Evolutionary conservation across 345 rosid genomes (phyloP), one percentile per base, ranked within the genome.

Genomic region (Salix viminalis): DNA sequence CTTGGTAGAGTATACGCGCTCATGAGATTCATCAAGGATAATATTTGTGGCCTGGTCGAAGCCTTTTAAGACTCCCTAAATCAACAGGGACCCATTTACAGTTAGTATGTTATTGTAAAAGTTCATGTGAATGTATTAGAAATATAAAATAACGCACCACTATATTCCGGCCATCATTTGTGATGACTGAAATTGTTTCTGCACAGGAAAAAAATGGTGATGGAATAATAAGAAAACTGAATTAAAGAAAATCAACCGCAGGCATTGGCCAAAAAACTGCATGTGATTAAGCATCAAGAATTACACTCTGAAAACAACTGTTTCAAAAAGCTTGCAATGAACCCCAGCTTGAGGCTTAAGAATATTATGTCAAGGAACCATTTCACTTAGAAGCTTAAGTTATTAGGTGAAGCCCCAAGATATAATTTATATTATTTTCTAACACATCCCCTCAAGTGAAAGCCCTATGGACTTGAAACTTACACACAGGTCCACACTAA

Each of bases 41-140:
- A 91, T 88, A 85, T 95, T 89, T 32, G 97, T 90, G 74, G 97
- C 97, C 83, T 91, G 99, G 81, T 93, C 97, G 78, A 95, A 93
- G 58, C 97, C 97, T 84, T 89, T 91, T 66, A 93, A 80, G 70
- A 87, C 46, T 42, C 97, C 97, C 97, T 94, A 81, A 64, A 79
- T 71, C 32, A 64, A 34, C 42, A 69, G 46, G 3, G 39, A 15
- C n/a, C 37, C 6, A 1, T 70, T 44, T 34, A 54, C 1, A 37
- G n/a, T 32, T 23, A 28, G 32, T 11, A 70, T 28, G 3, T 13
- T 19, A 24, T 12, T 39, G 16, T 26, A 70, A 70, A 32, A 50
- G 67, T 77, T 44, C 65, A 72, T 9, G 13, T 15, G 72, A 54
- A 72, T 28, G 48, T 14, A 61, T 50, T 16, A 58, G 14, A 41